Conservation (phyloP, 495 filamentous ascomycete genomes). For the Cudoniella acicularis region DNA sequence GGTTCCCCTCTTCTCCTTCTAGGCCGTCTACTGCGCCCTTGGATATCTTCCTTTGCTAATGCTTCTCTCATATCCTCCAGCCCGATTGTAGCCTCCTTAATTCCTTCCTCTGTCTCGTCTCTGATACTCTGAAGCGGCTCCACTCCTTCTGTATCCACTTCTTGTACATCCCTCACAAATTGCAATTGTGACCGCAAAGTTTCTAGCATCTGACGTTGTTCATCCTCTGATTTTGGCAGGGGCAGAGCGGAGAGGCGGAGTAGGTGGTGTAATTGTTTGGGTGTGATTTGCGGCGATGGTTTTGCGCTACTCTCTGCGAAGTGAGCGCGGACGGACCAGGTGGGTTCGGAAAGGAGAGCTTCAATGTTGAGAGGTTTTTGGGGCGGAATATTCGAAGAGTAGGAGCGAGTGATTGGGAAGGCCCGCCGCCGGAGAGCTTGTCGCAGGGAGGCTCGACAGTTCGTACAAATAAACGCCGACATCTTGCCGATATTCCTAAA, state of each 20-base stretch:
- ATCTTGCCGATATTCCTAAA: too few species aligned
- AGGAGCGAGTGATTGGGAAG: too few species aligned
- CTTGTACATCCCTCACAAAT: constrained; percentile 81
- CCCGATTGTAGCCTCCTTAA: constrained; percentile 39
- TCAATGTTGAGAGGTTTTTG: constrained; percentile 36
- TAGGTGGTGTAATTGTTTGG: constrained; percentile 66
- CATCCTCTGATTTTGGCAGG: constrained; percentile 55
- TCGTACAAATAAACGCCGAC: constrained; percentile 9
- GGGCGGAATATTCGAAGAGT: not conserved
- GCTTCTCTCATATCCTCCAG: constrained; percentile 34
- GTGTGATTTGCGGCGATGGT: constrained; percentile 36
- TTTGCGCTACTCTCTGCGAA: constrained; percentile 44
- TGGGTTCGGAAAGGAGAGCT: constrained; percentile 63
- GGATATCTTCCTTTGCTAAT: constrained; percentile 38
- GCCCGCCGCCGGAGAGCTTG: constrained; percentile 1
- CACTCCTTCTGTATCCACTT: constrained; percentile 69
- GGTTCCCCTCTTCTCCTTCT: constrained; percentile 33
- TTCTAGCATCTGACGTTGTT: constrained; percentile 59
- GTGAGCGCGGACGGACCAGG: constrained; percentile 82
- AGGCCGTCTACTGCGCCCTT: constrained; percentile 42
- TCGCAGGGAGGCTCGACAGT: constrained; percentile 8
- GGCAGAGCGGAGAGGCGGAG: constrained; percentile 88
- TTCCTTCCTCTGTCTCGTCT: constrained; percentile 63
- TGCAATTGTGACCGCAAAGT: constrained; percentile 80
- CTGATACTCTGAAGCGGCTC: constrained; percentile 72